Evolutionary conservation across 2,329 filamentous ascomycete genomes (phyloP).

Genomic region (Aaosphaeria pasadenensis): DNA sequence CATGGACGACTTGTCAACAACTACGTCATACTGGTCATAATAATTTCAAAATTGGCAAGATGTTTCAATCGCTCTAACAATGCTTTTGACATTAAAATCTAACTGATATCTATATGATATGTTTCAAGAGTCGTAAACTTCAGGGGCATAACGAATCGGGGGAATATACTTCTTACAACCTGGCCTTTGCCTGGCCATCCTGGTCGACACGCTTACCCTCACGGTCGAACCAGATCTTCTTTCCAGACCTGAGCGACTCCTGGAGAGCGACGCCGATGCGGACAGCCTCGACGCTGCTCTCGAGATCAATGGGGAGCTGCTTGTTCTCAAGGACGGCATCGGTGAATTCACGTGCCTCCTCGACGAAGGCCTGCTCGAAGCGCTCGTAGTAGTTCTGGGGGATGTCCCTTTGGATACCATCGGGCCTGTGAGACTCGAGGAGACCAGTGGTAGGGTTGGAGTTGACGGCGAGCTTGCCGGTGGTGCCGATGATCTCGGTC

Average conservation of each 20-base stretch:
- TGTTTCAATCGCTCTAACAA: constrained; percentile 1
- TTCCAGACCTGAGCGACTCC: constrained; percentile 42
- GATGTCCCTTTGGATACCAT: constrained; percentile 58
- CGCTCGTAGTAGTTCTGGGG: constrained; percentile 61
- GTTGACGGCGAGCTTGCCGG: constrained; percentile 62
- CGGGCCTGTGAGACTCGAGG: constrained; percentile 54
- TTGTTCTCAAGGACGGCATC: constrained; percentile 56
- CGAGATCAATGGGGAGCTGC: constrained; percentile 54
- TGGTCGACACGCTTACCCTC: constrained; percentile 46
- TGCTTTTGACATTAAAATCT: background rate
- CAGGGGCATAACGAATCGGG: too few species aligned
- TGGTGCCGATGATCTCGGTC: constrained; percentile 66
- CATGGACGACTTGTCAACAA: too few species aligned
- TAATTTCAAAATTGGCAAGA: background rate
- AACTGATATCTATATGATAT: too few species aligned
- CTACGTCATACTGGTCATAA: too few species aligned
- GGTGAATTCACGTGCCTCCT: constrained; percentile 62
- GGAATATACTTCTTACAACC: constrained; percentile 23
- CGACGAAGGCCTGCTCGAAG: constrained; percentile 62
- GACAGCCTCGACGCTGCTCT: constrained; percentile 57
- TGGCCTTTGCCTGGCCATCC: constrained; percentile 20
- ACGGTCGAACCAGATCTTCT: constrained; percentile 56
- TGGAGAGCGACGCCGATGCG: constrained; percentile 56
- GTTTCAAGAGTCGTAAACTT: too few species aligned
- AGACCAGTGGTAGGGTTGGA: constrained; percentile 55